These are phyloP conservation scores for Funneliformis geosporum DNA, from an alignment of 192 early-diverging fungal species.

Conservation along the genomic window DNA sequence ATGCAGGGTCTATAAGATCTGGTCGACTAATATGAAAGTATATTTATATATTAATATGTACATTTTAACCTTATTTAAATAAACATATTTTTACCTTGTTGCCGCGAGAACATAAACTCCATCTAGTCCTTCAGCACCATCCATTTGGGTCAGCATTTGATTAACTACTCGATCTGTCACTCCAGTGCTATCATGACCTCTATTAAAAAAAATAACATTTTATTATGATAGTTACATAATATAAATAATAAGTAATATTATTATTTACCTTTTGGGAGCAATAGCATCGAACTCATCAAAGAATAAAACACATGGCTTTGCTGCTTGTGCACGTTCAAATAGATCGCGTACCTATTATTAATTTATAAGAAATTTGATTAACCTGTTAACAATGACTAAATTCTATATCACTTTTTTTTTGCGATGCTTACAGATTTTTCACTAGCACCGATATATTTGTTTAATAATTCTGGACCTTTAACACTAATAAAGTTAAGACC, in stretches of 20 bases:
- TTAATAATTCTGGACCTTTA: slow-evolving; percentile 96
- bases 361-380: neutral
- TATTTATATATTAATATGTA: neutral
- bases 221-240: neutral
- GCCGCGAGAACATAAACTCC: slow-evolving; percentile 98
- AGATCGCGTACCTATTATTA: slow-evolving; percentile 72
- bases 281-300: slow-evolving; percentile 99
- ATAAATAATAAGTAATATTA: neutral
- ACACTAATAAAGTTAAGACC: slow-evolving; percentile 96
- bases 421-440: slow-evolving; percentile 77
- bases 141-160: slow-evolving; percentile 98
- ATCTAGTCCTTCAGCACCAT: slow-evolving; percentile 93
- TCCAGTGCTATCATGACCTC: slow-evolving; percentile 98
- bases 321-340: slow-evolving; percentile 91
- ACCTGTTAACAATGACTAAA: neutral
- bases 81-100: slow-evolving; percentile 55
- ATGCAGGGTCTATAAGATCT: slow-evolving; percentile 82
- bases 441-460: slow-evolving; percentile 98
- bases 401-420: neutral
- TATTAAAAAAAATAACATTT: slow-evolving; percentile 28
- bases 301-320: slow-evolving; percentile 93
- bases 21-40: slow-evolving; percentile 57
- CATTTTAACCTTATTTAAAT: neutral
- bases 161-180: slow-evolving; percentile 99
- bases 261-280: slow-evolving; percentile 77